Evolutionary conservation across 139 green algal genomes (phyloP), one percentile per base, ranked within the genome.

Genomic region (Chlorella sp.): DNA sequence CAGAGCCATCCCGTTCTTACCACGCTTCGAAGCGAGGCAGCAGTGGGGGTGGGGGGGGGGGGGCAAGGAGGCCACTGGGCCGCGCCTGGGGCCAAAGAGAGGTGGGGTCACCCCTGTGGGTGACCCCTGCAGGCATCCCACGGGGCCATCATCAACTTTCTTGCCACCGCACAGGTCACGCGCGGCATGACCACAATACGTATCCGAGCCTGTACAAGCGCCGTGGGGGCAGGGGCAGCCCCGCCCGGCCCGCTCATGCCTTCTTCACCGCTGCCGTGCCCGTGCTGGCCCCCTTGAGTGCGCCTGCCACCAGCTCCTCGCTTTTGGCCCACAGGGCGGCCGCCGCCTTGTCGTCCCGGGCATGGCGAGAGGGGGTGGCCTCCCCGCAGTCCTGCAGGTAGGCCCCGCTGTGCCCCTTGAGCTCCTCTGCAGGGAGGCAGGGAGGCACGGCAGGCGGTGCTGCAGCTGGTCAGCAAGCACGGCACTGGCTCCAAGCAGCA

Each of bases 371-470:
- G 39, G 91, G 48, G 9, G 40, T 53, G 0, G 73, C 37, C 40
- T 83, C 81, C 39, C 93, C 92, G 92, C 92, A 96, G 91, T 95
- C 89, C n/a, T 61, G 42, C 42, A 90, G 96, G 93, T 98, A 98
- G 86, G 96, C 95, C 28, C 91, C 91, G 57, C 86, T 96, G 24
- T 94, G 28, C n/a, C 37, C 61, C 14, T 36, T 1, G 60, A 87
- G 61, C 36, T 87, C 83, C 36, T 42, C 42, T 64, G 79, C 79
- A 18, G 24, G 16, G 14, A 18, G 34, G 34, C 16, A 11, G 34
- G 75, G 19, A 16, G 18, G 34, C 34, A 36, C 75, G 75, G 16
- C 3, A 57, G 48, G 64, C 22, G 11, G 64, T 18, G 18, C 60
- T 68, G 64, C 21, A 28, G 21, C 64, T 26, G 64, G 2, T 26